Conservation (phyloP, 208 protist species). For the Entamoeba histolytica region DNA sequence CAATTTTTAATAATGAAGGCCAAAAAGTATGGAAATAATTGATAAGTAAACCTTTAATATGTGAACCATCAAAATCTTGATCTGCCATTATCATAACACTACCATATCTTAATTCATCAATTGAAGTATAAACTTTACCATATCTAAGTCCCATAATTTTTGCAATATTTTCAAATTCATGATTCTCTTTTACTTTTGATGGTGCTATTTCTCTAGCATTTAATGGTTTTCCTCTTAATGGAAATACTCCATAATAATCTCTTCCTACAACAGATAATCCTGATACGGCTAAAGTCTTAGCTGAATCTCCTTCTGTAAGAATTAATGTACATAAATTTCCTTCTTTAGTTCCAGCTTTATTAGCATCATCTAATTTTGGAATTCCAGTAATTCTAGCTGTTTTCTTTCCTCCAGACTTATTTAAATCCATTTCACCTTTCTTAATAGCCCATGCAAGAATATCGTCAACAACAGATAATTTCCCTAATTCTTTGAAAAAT, state of each 20-base stretch:
- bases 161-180: conserved; percentile 59
- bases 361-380: conserved; percentile 97
- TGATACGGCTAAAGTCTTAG: conserved; percentile 67
- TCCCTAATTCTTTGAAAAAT: conserved; percentile 51
- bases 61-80: conserved; percentile 99
- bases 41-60: conserved; percentile 99
- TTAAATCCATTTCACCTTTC: neutral
- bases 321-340: conserved; percentile 90
- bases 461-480: conserved; percentile 39
- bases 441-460: neutral
- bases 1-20: conserved; percentile 72
- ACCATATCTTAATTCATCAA: conserved; percentile 81
- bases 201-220: conserved; percentile 89
- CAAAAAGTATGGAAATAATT: conserved; percentile 91
- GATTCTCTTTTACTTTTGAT: conserved; percentile 69
- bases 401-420: neutral
- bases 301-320: conserved; percentile 95
- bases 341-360: conserved; percentile 66
- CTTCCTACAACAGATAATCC: conserved; percentile 77
- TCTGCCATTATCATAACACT: conserved; percentile 99
- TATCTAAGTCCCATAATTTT: conserved; percentile 56
- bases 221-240: conserved; percentile 88
- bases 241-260: conserved; percentile 97
- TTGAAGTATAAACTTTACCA: conserved; percentile 57
- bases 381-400: conserved; percentile 64